These are phyloP conservation scores for Xylariales sp. DNA, from an alignment of 2,329 filamentous ascomycete genomes.

Conservation along the genomic window DNA sequence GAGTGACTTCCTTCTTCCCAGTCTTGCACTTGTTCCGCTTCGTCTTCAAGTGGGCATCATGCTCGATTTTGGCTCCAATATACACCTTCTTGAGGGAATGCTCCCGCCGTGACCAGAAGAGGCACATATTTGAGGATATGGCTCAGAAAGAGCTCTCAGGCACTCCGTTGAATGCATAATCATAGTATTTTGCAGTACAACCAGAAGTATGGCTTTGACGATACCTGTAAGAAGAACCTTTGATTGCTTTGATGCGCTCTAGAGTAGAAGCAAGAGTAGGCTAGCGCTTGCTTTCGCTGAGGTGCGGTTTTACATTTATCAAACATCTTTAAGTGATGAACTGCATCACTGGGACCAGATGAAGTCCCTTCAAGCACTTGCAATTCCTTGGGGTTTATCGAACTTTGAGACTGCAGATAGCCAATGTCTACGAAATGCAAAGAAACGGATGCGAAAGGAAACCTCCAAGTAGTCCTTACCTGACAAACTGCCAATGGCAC, in stretches of 20 bases:
- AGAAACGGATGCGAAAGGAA: no score
- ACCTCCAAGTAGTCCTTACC: no score
- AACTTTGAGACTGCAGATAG: no score
- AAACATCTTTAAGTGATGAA: no score
- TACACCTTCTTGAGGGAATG: constrained; percentile 5
- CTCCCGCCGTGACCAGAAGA: constrained; percentile 7
- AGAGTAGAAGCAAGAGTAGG: neutral
- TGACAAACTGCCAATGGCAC: no score
- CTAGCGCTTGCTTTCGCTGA: neutral
- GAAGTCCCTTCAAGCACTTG: no score
- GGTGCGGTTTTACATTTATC: no score
- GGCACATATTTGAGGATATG: neutral
- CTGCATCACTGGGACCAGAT: no score
- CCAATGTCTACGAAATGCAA: no score
- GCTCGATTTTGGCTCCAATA: neutral
- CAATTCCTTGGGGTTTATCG: no score
- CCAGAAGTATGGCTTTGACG: no score
- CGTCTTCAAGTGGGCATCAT: neutral
- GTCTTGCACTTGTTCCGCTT: neutral
- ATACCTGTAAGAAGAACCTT: neutral
- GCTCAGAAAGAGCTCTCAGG: neutral
- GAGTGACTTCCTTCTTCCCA: neutral
- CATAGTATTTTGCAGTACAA: no score
- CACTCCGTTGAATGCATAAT: neutral
- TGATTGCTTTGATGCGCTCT: neutral